phyloP scores from a whole-genome alignment of 192 early-diverging fungal species.

The Thoreauomyces humboldtii region DNA sequence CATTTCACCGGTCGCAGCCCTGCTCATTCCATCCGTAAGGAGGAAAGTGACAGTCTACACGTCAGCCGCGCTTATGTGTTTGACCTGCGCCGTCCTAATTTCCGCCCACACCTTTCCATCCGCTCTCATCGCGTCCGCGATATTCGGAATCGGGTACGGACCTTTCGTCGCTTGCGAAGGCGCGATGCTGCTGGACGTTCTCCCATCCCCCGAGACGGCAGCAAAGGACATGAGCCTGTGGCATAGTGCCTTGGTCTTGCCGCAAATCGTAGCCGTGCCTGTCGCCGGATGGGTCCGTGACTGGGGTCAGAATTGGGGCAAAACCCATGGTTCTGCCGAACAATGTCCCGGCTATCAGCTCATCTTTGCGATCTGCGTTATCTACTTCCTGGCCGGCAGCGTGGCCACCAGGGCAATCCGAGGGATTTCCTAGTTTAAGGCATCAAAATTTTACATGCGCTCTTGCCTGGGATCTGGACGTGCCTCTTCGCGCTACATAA shows the following conservation, averaged over 20 bases:
- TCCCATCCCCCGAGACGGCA: conserved; percentile 27
- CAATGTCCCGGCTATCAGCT: conserved; percentile 46
- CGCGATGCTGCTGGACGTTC: conserved; percentile 40
- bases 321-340: conserved; percentile 12
- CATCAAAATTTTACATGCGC: too few species aligned
- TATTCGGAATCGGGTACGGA: conserved; percentile 37
- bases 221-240: conserved; percentile 47
- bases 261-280: conserved; percentile 42
- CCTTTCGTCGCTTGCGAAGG: conserved; percentile 31
- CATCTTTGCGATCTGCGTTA: conserved; percentile 25
- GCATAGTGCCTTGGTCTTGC: conserved; percentile 38
- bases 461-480: too few species aligned
- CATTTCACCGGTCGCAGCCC: conserved; percentile 37
- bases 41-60: conserved; percentile 29
- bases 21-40: conserved; percentile 17
- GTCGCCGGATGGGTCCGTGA: conserved; percentile 40
- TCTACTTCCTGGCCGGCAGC: conserved; percentile 31
- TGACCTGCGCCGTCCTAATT: conserved; percentile 22
- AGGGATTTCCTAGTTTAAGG: too few species aligned
- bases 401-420: conserved; percentile 22
- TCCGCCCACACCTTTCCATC: conserved; percentile 14
- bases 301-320: conserved; percentile 35
- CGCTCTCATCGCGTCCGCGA: conserved; percentile 13
- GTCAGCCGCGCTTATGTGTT: conserved; percentile 20
- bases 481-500: too few species aligned